Percentiles rank a stretch among this genome's conserved stretches.
These are phyloP conservation scores for Geotrichum histeridarum DNA, from an alignment of 1,139 yeast species.

Conservation along the genomic window DNA sequence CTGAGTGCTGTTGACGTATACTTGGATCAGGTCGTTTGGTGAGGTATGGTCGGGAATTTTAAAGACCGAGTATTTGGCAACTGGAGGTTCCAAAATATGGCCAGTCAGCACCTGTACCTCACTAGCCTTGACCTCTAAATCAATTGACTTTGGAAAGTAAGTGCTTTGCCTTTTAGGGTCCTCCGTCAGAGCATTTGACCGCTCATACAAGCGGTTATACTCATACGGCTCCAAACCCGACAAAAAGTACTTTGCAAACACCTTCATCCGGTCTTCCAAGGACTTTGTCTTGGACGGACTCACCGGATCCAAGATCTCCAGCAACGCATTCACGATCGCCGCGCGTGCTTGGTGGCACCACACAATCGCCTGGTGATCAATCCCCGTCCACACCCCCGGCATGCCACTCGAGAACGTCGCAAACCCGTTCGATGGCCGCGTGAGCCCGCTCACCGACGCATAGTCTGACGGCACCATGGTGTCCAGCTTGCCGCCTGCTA, in stretches of 20 bases:
- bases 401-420: slow-evolving; percentile 81
- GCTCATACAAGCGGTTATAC: slow-evolving; percentile 7
- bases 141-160: not conserved
- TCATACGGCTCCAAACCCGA: slow-evolving; percentile 51
- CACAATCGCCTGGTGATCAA: slow-evolving; percentile 91
- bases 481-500: slow-evolving; percentile 88
- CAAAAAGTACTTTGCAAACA: slow-evolving; percentile 47
- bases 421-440: slow-evolving; percentile 74
- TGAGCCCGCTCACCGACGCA: slow-evolving; percentile 65
- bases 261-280: slow-evolving; percentile 50
- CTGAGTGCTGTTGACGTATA: slow-evolving; percentile 1
- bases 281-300: slow-evolving; percentile 52
- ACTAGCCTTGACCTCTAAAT: not conserved
- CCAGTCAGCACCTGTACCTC: not conserved
- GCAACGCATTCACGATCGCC: slow-evolving; percentile 53
- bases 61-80: not conserved
- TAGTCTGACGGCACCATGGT: slow-evolving; percentile 89
- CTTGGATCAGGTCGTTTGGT: not conserved
- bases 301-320: slow-evolving; percentile 52
- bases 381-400: slow-evolving; percentile 89
- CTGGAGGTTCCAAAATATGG: not conserved
- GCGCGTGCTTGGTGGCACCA: slow-evolving; percentile 91
- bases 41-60: not conserved
- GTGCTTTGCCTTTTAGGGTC: not conserved
- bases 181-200: not conserved